Evolutionary conservation across 2,329 filamentous ascomycete genomes (phyloP).

Genomic region (Remersonia thermophila): DNA sequence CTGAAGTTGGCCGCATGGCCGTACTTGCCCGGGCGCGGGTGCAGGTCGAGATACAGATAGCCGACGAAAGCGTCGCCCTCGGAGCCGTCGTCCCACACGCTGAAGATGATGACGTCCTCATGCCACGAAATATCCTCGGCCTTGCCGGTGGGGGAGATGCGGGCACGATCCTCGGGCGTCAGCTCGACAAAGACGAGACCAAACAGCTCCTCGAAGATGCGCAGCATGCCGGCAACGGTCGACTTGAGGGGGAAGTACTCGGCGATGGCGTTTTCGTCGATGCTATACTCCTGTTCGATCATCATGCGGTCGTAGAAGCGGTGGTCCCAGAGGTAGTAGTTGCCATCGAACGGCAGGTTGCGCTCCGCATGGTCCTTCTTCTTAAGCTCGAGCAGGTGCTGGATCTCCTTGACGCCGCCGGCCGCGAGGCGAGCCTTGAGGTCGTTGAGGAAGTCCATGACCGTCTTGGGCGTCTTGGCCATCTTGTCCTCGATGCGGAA

Average conservation of each 20-base stretch:
- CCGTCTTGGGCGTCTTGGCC: constrained; percentile 63
- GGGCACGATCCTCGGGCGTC: constrained; percentile 49
- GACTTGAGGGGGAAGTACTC: constrained; percentile 72
- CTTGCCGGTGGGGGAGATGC: constrained; percentile 53
- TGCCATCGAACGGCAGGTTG: constrained; percentile 47
- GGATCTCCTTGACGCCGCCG: constrained; percentile 58
- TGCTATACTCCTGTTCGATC: constrained; percentile 67
- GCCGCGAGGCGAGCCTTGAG: constrained; percentile 53
- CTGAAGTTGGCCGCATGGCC: constrained; percentile 79
- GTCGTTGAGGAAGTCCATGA: constrained; percentile 61
- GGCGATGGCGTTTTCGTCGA: constrained; percentile 68
- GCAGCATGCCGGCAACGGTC: constrained; percentile 65
- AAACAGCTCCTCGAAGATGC: constrained; percentile 74
- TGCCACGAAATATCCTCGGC: constrained; percentile 69
- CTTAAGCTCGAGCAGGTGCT: constrained; percentile 62
- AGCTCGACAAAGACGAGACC: constrained; percentile 69
- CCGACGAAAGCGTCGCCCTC: constrained; percentile 64
- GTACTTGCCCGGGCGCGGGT: constrained; percentile 72
- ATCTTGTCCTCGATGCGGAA: constrained; percentile 74
- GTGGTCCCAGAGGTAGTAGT: constrained; percentile 75
- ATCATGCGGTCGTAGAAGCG: constrained; percentile 70
- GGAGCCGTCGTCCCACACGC: constrained; percentile 65
- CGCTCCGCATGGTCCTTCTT: constrained; percentile 52
- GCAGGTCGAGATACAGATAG: constrained; percentile 72
- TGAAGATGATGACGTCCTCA: constrained; percentile 70